Percentiles rank a stretch among this genome's conserved stretches.
Evolutionary conservation across 164 flowering plant genomes (phyloP).

Genomic region (Vitis riparia): DNA sequence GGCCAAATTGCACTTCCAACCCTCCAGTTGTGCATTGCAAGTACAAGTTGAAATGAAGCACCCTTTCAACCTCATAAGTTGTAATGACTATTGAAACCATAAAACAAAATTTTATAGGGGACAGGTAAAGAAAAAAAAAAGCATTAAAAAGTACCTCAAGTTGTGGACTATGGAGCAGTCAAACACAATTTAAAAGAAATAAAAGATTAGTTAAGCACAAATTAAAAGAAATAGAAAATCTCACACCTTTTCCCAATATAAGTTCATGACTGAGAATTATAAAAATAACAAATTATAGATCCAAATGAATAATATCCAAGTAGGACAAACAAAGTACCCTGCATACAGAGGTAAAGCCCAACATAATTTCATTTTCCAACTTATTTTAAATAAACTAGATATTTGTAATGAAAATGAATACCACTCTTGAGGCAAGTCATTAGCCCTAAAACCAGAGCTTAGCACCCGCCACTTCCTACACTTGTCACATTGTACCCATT

Average conservation of each 20-base stretch:
- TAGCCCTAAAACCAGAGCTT: slow-evolving; percentile 31
- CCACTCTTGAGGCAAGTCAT: slow-evolving; percentile 47
- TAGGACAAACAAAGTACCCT: no score
- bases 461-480: slow-evolving; percentile 67
- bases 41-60: not conserved
- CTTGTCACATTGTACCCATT: slow-evolving; percentile 71
- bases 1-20: not conserved
- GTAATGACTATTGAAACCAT: no score
- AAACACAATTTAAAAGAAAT: not conserved
- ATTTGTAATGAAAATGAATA: slow-evolving; percentile 9
- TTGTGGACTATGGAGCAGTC: not conserved
- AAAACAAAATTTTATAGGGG: not conserved
- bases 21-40: not conserved
- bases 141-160: not conserved
- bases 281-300: no score
- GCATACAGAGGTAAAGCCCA: no score
- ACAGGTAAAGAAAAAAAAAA: not conserved
- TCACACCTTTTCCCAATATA: not conserved
- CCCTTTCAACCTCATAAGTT: not conserved
- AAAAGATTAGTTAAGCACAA: not conserved
- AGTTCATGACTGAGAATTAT: no score
- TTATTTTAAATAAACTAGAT: not conserved
- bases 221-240: not conserved
- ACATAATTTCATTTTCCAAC: no score
- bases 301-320: no score